A percentile compares a stretch with the other conserved stretches of the same genome.
Evolutionary conservation across 2,329 filamentous ascomycete species (phyloP).

Genomic region (Diaporthe sp.): DNA sequence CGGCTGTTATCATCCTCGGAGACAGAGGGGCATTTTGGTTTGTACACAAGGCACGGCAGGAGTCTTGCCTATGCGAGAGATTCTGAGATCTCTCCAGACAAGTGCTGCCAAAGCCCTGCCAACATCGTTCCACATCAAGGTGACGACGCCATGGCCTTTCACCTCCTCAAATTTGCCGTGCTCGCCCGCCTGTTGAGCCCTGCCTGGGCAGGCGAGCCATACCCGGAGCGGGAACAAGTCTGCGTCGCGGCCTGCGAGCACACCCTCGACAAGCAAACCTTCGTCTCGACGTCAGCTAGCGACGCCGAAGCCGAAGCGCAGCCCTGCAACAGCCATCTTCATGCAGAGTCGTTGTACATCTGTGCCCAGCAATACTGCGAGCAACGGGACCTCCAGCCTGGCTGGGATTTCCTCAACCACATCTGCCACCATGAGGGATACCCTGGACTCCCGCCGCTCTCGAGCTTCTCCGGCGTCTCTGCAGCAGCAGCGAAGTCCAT

Average conservation of each 20-base stretch:
- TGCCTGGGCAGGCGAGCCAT: conserved; percentile 12
- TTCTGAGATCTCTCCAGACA: background rate
- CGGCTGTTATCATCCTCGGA: background rate
- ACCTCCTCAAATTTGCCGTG: background rate
- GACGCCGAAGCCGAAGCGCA: background rate
- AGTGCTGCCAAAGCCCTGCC: background rate
- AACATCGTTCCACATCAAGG: too few relatives aligned
- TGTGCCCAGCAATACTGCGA: conserved; percentile 7
- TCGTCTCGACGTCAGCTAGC: background rate
- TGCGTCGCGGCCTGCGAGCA: conserved; percentile 24
- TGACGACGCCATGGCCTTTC: background rate
- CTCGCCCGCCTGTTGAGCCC: background rate
- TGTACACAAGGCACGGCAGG: background rate
- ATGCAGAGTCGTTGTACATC: conserved; percentile 4
- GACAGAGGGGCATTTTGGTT: background rate
- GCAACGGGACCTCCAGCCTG: conserved; percentile 4
- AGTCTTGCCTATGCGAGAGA: background rate
- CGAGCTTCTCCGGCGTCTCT: background rate
- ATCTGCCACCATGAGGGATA: background rate
- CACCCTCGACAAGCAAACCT: conserved; percentile 15
- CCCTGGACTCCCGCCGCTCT: background rate
- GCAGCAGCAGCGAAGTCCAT: background rate
- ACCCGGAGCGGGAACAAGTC: conserved; percentile 16
- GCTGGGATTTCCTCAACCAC: background rate
- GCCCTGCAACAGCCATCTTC: background rate